Evolutionary conservation across 192 early-diverging fungal species (phyloP), one percentile per base, ranked within the genome.

Genomic region (Obelidium mucronatum): DNA sequence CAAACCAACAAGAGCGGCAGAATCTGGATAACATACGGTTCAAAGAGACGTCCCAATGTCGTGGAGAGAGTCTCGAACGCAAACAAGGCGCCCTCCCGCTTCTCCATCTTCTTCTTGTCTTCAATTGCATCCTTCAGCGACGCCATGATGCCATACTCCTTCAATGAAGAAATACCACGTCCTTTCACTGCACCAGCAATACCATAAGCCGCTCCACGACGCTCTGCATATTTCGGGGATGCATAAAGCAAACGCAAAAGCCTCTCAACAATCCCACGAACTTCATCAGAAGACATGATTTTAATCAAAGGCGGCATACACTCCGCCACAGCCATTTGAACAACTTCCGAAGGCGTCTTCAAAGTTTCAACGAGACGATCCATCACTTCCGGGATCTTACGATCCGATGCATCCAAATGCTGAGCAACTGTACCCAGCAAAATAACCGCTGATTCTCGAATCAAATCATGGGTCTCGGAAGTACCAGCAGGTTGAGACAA

Each of bases 21-120:
- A 64, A 98, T 93, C 79, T 98, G 95, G 67, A 97, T 94, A 54
- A 97, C 90, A 75, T 98, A 97, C 2, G 97, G 97, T 78, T 99
- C 97, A 80, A 98, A 98, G 71, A 98, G 83, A 44, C 96, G 91
- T 8, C 96, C 96, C 64, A 99, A 80, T 15, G 90, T 88, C 40
- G 82, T 84, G 0, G 94, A 92, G 37, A 98, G 82, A 15, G 96
- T 94, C 83, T 98, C 98, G 58, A 93, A 94, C 1, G 95, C 95
- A 86, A 98, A 93, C 70, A 98, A 78, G 11, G 97, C 95, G 76
- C 98, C 98, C 85, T 99, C 93, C 15, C 96, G 89, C 58, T 84
- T 87, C 81, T 91, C 87, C 42, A 87, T 81, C 31, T 77, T 76
- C 66, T 92, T 91, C 80, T 95, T 95, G 66, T 93, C 91, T 70